A percentile compares a stretch with the other conserved stretches of the same genome.
These are phyloP conservation scores for Lichenothelia convexa DNA, from an alignment of 495 filamentous ascomycete species.

Conservation along the genomic window DNA sequence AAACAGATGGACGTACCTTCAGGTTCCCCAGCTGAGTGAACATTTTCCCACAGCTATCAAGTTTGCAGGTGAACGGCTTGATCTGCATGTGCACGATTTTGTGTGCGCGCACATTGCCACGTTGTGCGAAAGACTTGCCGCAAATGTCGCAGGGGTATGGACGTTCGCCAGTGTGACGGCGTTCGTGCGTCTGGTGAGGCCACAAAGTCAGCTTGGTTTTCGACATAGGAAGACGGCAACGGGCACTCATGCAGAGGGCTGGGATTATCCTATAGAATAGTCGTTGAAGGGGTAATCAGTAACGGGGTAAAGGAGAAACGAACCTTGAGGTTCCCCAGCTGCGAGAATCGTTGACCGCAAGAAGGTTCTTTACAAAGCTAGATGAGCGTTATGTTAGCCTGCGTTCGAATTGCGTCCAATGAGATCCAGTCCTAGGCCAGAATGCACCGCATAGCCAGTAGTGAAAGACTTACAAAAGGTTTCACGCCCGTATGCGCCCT, in stretches of 20 bases:
- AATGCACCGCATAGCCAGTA: background rate
- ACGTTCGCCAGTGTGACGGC: constrained; percentile 72
- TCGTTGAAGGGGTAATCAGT: no score
- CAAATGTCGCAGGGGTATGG: constrained; percentile 74
- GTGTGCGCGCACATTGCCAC: constrained; percentile 76
- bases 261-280: no score
- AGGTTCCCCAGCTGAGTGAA: constrained; percentile 83
- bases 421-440: constrained; percentile 4
- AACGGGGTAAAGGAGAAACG: no score
- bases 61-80: constrained; percentile 63
- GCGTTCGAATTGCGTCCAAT: no score
- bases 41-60: constrained; percentile 67
- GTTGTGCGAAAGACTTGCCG: constrained; percentile 64
- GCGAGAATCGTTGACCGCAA: constrained; percentile 69
- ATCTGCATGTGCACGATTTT: constrained; percentile 58
- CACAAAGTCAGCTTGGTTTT: background rate
- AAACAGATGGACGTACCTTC: constrained; percentile 37
- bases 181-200: constrained; percentile 51
- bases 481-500: constrained; percentile 81
- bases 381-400: no score
- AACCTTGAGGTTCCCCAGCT: constrained; percentile 79
- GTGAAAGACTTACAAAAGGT: constrained; percentile 53
- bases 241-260: background rate
- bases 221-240: no score
- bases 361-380: constrained; percentile 56